Evolutionary conservation across 805 yeast genomes (phyloP), one percentile per base, ranked within the genome.

Genomic region (Metschnikowia borealis): DNA sequence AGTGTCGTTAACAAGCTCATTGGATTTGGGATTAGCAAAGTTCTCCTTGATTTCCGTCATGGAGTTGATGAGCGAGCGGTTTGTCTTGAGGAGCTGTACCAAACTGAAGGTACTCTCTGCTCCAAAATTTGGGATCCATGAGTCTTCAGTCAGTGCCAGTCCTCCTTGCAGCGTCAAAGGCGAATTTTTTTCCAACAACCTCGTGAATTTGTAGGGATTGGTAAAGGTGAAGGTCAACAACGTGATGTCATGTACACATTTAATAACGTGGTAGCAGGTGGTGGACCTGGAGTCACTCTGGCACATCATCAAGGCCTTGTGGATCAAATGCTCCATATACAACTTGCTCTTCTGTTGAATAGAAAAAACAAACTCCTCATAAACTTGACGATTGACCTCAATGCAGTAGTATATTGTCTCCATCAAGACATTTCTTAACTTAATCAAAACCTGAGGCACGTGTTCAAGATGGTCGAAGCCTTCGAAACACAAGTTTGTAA

Each of bases 341-440:
- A 48, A 35, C 33, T 54, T 51, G 35, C 41, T 45, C 18, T 48
- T 50, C 21, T 49, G 41, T 34, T 46, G 49, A n/a, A 56, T 42
- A 11, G 53, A 48, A 35, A 46, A 51, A 29, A 54, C 48, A 40
- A 49, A 56, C 36, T 52, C 54, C 35, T 43, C 29, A 33, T 56
- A 56, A 5, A 48, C 44, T 14, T 51, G 48, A 34, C 49, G 47
- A 40, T 56, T 55, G 17, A 50, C 43, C 46, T 47, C 35, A n/a
- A 53, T 43, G 29, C 59, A 56, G 39, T 52, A 52, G 29, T 46
- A 38, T 26, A 54, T 47, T 52, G 54, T 54, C 23, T 46, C 53
- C 44, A 54, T 41, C 34, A 56, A 48, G 15, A 54, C 45, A 29
- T 47, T 46, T 11, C 53, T 23, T 23, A 54, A 52, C 23, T 49